phyloP scores from a whole-genome alignment of 2,329 filamentous ascomycete genomes.

The Claviceps sp. region DNA sequence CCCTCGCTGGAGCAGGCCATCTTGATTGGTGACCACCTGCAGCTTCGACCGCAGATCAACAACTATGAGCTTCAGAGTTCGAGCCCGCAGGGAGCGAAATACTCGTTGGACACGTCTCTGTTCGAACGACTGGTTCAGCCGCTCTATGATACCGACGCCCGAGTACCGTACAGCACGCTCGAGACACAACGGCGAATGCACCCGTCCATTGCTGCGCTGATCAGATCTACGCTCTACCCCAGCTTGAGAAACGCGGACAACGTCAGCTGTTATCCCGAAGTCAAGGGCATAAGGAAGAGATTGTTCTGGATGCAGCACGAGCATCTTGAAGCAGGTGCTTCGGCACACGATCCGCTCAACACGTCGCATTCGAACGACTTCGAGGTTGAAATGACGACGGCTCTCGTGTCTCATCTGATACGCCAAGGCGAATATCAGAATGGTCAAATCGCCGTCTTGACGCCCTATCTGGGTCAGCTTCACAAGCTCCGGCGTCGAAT shows the following conservation, averaged over 20 bases:
- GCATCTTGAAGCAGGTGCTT: constrained; percentile 26
- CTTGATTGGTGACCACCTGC: constrained; percentile 49
- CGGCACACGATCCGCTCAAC: constrained; percentile 17
- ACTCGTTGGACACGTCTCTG: constrained; percentile 43
- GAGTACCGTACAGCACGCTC: constrained; percentile 24
- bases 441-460: constrained; percentile 56
- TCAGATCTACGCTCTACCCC: constrained; percentile 45
- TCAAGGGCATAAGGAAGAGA: constrained; percentile 37
- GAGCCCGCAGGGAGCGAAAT: constrained; percentile 31
- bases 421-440: constrained; percentile 47
- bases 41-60: constrained; percentile 45
- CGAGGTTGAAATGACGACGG: constrained; percentile 50
- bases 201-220: constrained; percentile 44
- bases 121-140: constrained; percentile 45
- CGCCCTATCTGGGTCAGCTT: constrained; percentile 48
- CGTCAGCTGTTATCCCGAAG: constrained; percentile 27
- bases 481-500: constrained; percentile 34
- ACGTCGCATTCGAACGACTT: constrained; percentile 41
- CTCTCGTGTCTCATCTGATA: constrained; percentile 51
- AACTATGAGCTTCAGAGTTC: constrained; percentile 40
- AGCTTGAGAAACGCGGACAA: constrained; percentile 34
- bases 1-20: constrained; percentile 48
- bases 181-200: constrained; percentile 52
- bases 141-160: constrained; percentile 10
- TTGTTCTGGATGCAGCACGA: constrained; percentile 52